Evolutionary conservation across 805 yeast genomes (phyloP).

Genomic region (Sungouiella thailandica): DNA sequence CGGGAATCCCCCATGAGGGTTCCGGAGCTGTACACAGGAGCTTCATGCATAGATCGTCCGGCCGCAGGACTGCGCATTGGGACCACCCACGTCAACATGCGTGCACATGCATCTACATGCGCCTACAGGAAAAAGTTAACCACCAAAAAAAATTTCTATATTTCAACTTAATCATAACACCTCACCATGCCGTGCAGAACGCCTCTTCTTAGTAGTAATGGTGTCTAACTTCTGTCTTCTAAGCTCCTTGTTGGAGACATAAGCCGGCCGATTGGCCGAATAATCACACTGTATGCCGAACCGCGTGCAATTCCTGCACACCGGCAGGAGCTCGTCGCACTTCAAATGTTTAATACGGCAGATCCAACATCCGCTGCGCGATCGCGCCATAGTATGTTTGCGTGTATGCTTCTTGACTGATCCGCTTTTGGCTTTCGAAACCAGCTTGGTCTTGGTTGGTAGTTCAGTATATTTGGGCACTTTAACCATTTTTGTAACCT

Average conservation of each 20-base stretch:
- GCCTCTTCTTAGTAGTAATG: slow-evolving; percentile 16
- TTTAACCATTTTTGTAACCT: too few relatives aligned
- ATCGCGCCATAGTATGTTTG: slow-evolving; percentile 35
- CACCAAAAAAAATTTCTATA: too few relatives aligned
- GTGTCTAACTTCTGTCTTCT: slow-evolving; percentile 31
- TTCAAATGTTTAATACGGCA: slow-evolving; percentile 42
- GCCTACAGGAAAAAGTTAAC: too few relatives aligned
- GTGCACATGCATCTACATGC: too few relatives aligned
- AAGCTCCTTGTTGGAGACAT: slow-evolving; percentile 31
- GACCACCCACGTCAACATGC: too few relatives aligned
- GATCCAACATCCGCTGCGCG: slow-evolving; percentile 43
- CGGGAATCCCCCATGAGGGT: too few relatives aligned
- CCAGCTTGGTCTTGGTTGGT: background rate
- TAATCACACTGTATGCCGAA: slow-evolving; percentile 42
- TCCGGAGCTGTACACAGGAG: too few relatives aligned
- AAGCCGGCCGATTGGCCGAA: slow-evolving; percentile 32
- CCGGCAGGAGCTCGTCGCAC: slow-evolving; percentile 38
- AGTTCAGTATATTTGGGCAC: too few relatives aligned
- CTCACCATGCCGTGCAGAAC: too few relatives aligned
- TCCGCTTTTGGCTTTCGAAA: background rate
- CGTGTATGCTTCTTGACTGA: slow-evolving; percentile 29
- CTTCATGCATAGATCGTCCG: too few relatives aligned
- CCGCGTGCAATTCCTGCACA: slow-evolving; percentile 32
- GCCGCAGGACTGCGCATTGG: too few relatives aligned
- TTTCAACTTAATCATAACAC: too few relatives aligned